These are phyloP conservation scores for Serendipita sp. DNA, from an alignment of 768 basidiomycete species.

Conservation along the genomic window DNA sequence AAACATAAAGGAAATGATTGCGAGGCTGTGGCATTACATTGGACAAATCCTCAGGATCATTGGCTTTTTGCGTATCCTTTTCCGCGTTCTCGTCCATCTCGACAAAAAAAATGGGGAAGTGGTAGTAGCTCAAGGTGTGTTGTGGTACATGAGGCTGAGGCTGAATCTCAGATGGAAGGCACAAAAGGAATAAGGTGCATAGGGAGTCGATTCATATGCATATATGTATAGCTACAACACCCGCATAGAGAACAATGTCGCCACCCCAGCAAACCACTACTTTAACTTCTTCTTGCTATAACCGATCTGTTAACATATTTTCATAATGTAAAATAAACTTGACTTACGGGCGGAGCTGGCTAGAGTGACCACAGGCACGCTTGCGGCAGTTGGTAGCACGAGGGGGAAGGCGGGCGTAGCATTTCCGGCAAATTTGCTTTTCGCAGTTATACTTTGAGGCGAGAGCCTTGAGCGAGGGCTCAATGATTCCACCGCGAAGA, in stretches of 20 bases:
- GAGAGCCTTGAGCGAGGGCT: constrained; percentile 94
- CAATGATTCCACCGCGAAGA: constrained; percentile 96
- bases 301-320: neutral
- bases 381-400: constrained; percentile 99
- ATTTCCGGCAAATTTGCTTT: constrained; percentile 99
- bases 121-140: no score
- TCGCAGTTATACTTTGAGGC: constrained; percentile 98
- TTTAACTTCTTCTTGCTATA: constrained; percentile 90
- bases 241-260: neutral
- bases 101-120: no score
- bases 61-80: no score
- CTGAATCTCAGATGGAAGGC: no score
- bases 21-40: neutral
- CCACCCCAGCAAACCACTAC: constrained; percentile 33
- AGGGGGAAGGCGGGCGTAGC: constrained; percentile 97
- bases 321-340: neutral
- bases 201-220: neutral
- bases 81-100: no score
- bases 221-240: neutral
- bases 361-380: constrained; percentile 78
- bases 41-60: no score
- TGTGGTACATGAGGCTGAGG: no score
- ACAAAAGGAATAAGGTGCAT: neutral
- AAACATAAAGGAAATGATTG: neutral
- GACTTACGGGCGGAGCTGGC: constrained; percentile 79